Base-by-base conservation (phyloP, 345 rosid genomes). In the Eucalyptus tenuipes region DNA sequence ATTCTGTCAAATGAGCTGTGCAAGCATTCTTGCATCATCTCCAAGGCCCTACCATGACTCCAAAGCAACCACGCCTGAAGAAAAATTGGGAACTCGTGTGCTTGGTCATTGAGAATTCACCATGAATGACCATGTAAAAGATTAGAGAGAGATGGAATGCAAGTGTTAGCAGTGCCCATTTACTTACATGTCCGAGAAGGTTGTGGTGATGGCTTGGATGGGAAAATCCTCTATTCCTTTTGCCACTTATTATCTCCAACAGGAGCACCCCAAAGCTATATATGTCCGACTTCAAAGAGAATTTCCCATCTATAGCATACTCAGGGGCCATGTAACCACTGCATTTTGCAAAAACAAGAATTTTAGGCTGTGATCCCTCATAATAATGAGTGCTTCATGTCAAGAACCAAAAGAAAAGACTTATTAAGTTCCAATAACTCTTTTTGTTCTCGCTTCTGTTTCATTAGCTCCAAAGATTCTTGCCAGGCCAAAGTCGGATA, bases 401-500 rank as follows among this genome's bases (percentile, higher is more conserved):
- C 45, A 71, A 71, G 45, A 37, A 18, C 81, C 4, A 71, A 71
- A 37, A 37, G 25, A 93, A 6, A 27, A 27, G 79, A 92, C 94
- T 92, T 92, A 94, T 95, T 90, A 90, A 48, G 95, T 93, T 37
- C 94, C 95, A 22, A 92, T 93, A 45, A 92, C 89, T 61, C 91
- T 86, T 29, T 88, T 91, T 11, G 94, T 94, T 86, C 90, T 94
- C 49, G 91, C 95, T 91, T 79, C 88, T 33, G 86, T 91, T 80
- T 92, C 92, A 57, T 94, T 88, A 0, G 90, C 94, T 31, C 91
- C 90, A 87, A 94, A 92, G 61, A 94, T 94, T 90, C 92, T 90
- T 33, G 95, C 95, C 91, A 93, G 47, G 37, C 96, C 95, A 86
- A 92, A 94, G 87, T 94, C 94, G 0, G 94, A 92, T 44, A 94